Base-by-base conservation (phyloP, 352 stramenopile genomes). In the Phytophthora europaea region DNA sequence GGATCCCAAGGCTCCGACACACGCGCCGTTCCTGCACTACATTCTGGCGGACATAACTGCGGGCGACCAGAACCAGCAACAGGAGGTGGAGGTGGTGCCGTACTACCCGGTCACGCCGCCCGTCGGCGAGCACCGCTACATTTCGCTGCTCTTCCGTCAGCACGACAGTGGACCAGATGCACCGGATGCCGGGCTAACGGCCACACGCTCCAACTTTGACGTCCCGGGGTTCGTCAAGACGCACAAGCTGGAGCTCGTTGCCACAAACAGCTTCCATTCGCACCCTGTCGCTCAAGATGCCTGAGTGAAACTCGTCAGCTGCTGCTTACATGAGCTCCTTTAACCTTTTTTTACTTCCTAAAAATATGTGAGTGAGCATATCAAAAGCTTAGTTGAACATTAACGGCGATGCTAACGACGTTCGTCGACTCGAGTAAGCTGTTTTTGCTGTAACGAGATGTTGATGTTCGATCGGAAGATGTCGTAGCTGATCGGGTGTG, bases 11-110 rank as follows among this genome's bases (percentile, higher is more conserved):
- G 69, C 81, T 1, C 84, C 87, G 13, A 78, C 75, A 2, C 85
- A 94, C 65, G 70, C 87, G 48, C 87, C 87, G 40, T 94, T 92
- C 66, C 66, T 94, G 50, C 87, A 94, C 72, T 89, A 87, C 63
- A 90, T 93, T 45, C 67, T 91, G 23, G 67, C 76, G 12, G 75
- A 81, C 31, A 66, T 77, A 26, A 22, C 40, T 66, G 45, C 50
- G 16, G 36, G 51, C 28, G 47, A 52, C 10, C 45, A 69, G 61
- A 47, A 62, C 26, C 53, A 76, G 26, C 34, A 72, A 6, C 20
- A 67, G 15, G 60, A 57, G 7, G 52, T 66, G 13, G 76, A 73
- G 15, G 71, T 91, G 26, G 82, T 90, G 9, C 81, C 84, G 4
- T 92, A 92, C 67, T 92, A 81, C 40, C 83, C 86, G 0, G 86